Evolutionary conservation across 805 yeast species (phyloP), one percentile per base, ranked within the genome.

Genomic region (Sungouiozyma ichnusensis): DNA sequence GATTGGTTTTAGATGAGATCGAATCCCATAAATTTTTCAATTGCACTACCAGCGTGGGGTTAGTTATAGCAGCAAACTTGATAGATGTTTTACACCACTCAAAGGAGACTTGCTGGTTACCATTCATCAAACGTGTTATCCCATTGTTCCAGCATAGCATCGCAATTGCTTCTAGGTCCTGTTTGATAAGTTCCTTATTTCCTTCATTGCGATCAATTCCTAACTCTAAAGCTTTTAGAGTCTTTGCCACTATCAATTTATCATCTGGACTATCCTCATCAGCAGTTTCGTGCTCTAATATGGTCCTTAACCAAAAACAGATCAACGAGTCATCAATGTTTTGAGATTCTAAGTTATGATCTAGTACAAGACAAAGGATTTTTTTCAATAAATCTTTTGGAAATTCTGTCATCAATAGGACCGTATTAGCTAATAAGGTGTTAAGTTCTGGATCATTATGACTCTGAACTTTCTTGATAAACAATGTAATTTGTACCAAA

Each of bases 141-240:
- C 71, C 71, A 35, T 49, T 48, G 37, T 68, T 68, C 72, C 72
- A 68, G 36, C 63, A 53, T 1, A 54, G 47, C 2, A 65, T 60
- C 1, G 66, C 55, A 7, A 68, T 44, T 59, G 62, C 60, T 48
- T 67, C 70, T 27, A 64, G 39, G 39, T 66, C 70, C 44, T 56
- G 44, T 36, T 42, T 43, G 8, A 42, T 48, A 0, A 38, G 45
- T 13, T 49, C 52, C 24, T 24, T 32, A 33, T 19, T 48, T 24
- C 3, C 35, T 35, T 20, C 31, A 33, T 20, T 33, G 18, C 27
- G 29, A 27, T 24, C 20, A n/a, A 32, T 16, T 37, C 39, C 44
- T 3, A 32, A 36, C 13, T 38, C 15, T 3, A 37, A n/a, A 3
- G n/a, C 31, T 16, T 35, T 36, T 27, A 31, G 32, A 19, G 39